Base-by-base conservation (phyloP, 371 early-diverging fungal species). In the Mucor sp. region DNA sequence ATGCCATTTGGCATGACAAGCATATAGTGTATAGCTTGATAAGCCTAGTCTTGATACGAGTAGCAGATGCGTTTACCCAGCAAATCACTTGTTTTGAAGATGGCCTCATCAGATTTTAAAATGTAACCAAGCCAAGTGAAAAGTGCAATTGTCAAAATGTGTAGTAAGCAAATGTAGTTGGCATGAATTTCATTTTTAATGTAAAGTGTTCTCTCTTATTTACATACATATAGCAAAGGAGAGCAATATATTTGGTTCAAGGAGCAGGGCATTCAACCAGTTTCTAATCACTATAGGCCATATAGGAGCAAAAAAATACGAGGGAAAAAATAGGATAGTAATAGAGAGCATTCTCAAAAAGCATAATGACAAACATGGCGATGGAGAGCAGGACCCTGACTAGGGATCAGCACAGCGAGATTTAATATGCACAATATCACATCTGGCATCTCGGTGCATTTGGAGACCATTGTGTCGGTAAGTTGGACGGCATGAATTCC, bases 141-240 rank as follows among this genome's bases (percentile, higher is more conserved):
- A 50, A 50, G 23, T 23, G 23, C 25, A 50, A 50, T 37, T 25
- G 50, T 50, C 50, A 50, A 50, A 25, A 50, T 50, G 25, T 30
- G 30, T 30, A 30, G 30, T 30, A 30, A 6, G 37, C 14, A 8
- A 1, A 37, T 37, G 14, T 50, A 25, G 50, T 50, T 50, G 50
- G 50, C 50, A 50, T 50, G 50, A 50, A 50, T 50, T 50, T 50
- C 21, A 50, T 50, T 50, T 50, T 50, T 50, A 50, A 50, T 50
- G 25, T 25, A 25, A 50, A 25, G 25, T 25, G 12, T 14, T 23
- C 25, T 14, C 25, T 23, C 50, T 14, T 50, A 50, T 50, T 50
- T 50, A 50, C 50, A 50, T 50, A 50, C 50, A 50, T 50, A 50
- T 50, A 50, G 12, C 21, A 11, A 23, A 50, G 50, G 50, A 50